A percentile compares a stretch with the other conserved stretches of the same genome.
Conservation (phyloP, 176 grass and related monocot genomes). For the bread wheat (Triticum aestivum) region IWGSC_CS_RefSeq_v2.1 NC_057799.1:463672496-463672995, state of each 20-base stretch:
- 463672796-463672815: neutral
- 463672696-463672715: slow-evolving; percentile 8
- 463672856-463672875: slow-evolving; percentile 7
- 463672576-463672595: too few relatives aligned
- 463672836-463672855: neutral
- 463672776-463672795: neutral
- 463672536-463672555: too few relatives aligned
- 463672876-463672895: neutral
- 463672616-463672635: too few relatives aligned
- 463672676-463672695: neutral
- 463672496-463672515: too few relatives aligned
- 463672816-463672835: neutral
- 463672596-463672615: too few relatives aligned
- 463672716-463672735: neutral
- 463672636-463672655: too few relatives aligned
- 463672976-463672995: neutral
- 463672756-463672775: neutral
- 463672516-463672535: too few relatives aligned
- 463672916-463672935: neutral
- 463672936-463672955: neutral
- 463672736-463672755: neutral
- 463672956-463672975: slow-evolving; percentile 14
- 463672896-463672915: neutral
- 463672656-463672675: neutral
- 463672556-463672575: too few relatives aligned